phyloP scores from a whole-genome alignment of 495 filamentous ascomycete genomes.

The Annulohypoxylon moriforme region DNA sequence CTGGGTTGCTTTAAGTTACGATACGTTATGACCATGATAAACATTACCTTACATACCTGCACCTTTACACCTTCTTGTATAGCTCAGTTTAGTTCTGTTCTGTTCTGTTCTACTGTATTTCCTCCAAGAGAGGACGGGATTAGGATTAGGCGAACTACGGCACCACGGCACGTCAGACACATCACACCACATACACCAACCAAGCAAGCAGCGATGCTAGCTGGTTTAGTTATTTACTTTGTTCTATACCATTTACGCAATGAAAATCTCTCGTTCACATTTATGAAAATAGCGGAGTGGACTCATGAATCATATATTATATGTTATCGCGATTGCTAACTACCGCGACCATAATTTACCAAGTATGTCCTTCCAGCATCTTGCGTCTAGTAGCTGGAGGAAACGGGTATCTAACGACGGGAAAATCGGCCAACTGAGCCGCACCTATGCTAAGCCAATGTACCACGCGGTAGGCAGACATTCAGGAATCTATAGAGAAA shows the following conservation, averaged over 20 bases:
- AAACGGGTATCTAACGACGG: constrained; percentile 2
- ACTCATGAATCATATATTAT: not conserved
- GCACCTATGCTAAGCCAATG: not conserved
- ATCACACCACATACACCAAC: not conserved
- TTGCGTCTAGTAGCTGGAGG: not conserved
- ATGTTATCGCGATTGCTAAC: not conserved
- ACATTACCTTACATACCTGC: not conserved
- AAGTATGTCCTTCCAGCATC: not conserved
- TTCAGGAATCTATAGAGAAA: not conserved
- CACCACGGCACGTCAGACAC: not conserved
- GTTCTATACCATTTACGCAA: constrained; percentile 33
- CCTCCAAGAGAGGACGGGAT: not conserved
- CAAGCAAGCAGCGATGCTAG: constrained; percentile 3
- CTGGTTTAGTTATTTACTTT: constrained; percentile 24
- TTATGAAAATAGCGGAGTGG: not conserved
- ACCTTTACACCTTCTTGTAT: not conserved
- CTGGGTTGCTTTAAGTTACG: not conserved
- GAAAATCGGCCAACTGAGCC: not conserved
- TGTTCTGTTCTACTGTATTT: not conserved
- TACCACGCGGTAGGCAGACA: not conserved
- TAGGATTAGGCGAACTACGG: not conserved
- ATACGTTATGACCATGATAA: not conserved
- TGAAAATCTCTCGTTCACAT: not conserved
- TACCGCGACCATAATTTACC: not conserved
- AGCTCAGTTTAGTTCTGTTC: constrained; percentile 1